A percentile compares a stretch with the other conserved stretches of the same genome.
These are phyloP conservation scores for Apiospora rasikravindrae DNA, from an alignment of 2,329 filamentous ascomycete species.

Conservation along the genomic window DNA sequence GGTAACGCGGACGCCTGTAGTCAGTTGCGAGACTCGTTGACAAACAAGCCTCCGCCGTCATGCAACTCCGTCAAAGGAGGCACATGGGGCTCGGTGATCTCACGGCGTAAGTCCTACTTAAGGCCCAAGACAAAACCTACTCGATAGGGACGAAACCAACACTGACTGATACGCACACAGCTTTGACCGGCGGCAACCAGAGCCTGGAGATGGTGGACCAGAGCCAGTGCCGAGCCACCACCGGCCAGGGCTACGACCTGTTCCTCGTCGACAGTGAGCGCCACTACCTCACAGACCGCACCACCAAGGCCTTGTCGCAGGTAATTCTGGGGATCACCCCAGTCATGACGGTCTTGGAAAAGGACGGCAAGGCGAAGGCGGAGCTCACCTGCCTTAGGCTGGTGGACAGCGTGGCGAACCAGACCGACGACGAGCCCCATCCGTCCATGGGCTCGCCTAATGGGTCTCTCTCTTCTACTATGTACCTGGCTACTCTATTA, in stretches of 20 bases:
- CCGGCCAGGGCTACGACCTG: not conserved
- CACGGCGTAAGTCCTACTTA: not conserved
- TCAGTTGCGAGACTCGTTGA: not conserved
- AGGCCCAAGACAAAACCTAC: too few species aligned
- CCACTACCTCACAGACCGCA: not conserved
- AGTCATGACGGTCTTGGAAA: not conserved
- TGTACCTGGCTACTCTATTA: not conserved
- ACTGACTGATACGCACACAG: not conserved
- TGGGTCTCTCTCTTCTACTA: not conserved
- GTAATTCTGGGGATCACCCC: not conserved
- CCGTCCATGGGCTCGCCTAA: not conserved
- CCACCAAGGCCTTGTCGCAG: not conserved
- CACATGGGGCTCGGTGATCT: not conserved
- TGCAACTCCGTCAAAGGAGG: not conserved
- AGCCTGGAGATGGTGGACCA: not conserved
- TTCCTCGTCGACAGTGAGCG: not conserved
- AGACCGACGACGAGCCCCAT: not conserved
- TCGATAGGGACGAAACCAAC: not conserved
- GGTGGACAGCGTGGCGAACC: slow-evolving; percentile 6
- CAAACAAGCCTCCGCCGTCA: not conserved
- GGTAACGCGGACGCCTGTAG: not conserved
- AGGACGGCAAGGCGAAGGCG: not conserved
- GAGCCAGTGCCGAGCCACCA: not conserved
- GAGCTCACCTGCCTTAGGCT: not conserved
- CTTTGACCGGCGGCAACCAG: not conserved